Conservation (phyloP, 176 grass and related monocot species). For the Lolium multiflorum region DNA sequence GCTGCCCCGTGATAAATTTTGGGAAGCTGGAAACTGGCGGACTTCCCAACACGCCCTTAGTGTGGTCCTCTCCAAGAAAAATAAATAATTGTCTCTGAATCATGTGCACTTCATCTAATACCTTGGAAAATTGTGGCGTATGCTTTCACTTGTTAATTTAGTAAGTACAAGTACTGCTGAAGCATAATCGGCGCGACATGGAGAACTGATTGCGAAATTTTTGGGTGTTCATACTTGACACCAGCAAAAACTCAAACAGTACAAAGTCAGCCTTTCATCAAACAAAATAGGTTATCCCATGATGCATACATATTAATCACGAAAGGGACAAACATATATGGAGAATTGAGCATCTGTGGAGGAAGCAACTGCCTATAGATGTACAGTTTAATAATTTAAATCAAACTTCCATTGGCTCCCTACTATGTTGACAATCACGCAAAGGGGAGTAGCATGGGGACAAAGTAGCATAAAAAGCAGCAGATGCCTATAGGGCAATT, state of each 20-base stretch:
- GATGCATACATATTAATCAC: conserved; percentile 20
- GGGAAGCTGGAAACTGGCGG: no score
- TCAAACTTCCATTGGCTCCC: background rate
- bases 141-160: background rate
- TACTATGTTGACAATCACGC: conserved; percentile 1
- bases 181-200: background rate
- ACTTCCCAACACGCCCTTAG: no score
- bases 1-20: no score
- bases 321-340: background rate
- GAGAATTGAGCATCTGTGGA: background rate
- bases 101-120: conserved; percentile 20
- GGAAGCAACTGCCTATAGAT: background rate
- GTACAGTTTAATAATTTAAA: background rate
- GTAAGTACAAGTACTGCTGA: background rate
- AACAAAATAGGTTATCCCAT: background rate
- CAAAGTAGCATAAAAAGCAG: conserved; percentile 22
- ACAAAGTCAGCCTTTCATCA: background rate
- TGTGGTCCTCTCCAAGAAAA: background rate
- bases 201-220: background rate
- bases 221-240: background rate
- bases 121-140: background rate
- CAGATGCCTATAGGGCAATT: conserved; percentile 13
- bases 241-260: conserved; percentile 17
- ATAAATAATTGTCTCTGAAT: background rate
- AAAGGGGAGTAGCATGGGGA: background rate